phyloP scores from a whole-genome alignment of 805 yeast species.

The Limtongia smithiae region DNA sequence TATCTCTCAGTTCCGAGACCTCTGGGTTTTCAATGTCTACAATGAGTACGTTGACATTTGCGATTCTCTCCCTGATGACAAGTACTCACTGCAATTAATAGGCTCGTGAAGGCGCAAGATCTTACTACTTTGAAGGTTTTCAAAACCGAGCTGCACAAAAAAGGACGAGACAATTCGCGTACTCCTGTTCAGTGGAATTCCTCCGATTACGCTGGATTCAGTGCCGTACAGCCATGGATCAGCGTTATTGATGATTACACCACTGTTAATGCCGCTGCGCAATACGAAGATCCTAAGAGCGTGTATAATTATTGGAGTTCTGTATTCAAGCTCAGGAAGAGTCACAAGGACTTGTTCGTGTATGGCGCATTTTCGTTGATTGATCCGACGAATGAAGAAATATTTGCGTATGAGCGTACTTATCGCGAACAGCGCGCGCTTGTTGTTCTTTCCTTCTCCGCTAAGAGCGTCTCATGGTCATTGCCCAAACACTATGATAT shows the following conservation, averaged over 20 bases:
- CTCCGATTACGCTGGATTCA: slow-evolving; percentile 35
- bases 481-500: slow-evolving; percentile 3
- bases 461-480: slow-evolving; percentile 1
- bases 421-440: slow-evolving; percentile 1
- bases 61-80: no score
- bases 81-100: no score
- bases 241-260: slow-evolving; percentile 48
- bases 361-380: slow-evolving; percentile 46
- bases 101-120: no score
- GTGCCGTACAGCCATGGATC: slow-evolving; percentile 45
- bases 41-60: neutral
- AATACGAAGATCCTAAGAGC: slow-evolving; percentile 45
- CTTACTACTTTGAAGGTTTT: no score
- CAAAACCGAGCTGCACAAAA: no score
- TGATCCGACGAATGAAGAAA: slow-evolving; percentile 36
- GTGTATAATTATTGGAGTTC: slow-evolving; percentile 46
- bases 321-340: slow-evolving; percentile 44
- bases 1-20: slow-evolving; percentile 50
- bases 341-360: slow-evolving; percentile 43
- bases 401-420: slow-evolving; percentile 5
- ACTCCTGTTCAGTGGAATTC: slow-evolving; percentile 54
- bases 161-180: slow-evolving; percentile 52
- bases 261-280: slow-evolving; percentile 47
- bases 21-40: slow-evolving; percentile 46
- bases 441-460: slow-evolving; percentile 2